phyloP scores from a whole-genome alignment of 495 filamentous ascomycete genomes.

The Aspergillus cavernicola region DNA sequence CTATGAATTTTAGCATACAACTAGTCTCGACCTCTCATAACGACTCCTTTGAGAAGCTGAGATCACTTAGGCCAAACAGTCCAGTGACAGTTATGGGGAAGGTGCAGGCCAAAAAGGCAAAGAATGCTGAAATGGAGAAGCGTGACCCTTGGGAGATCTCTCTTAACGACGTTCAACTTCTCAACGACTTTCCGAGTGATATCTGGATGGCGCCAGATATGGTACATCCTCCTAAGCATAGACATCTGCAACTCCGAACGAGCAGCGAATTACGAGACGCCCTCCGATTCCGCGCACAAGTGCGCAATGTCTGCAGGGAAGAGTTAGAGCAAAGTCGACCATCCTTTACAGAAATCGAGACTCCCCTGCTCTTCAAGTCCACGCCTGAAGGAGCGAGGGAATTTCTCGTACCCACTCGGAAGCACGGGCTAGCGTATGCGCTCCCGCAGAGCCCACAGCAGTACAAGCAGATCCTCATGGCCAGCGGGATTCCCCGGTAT shows the following conservation, averaged over 20 bases:
- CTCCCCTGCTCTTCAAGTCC: slow-evolving; percentile 92
- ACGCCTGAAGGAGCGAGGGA: slow-evolving; percentile 94
- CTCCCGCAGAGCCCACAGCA: slow-evolving; percentile 96
- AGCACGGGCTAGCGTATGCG: slow-evolving; percentile 74
- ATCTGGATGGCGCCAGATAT: slow-evolving; percentile 69
- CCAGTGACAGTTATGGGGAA: slow-evolving; percentile 51
- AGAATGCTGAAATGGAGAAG: slow-evolving; percentile 21
- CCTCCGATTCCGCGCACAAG: slow-evolving; percentile 53
- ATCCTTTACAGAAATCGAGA: slow-evolving; percentile 79
- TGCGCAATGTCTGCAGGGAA: slow-evolving; percentile 48
- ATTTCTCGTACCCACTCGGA: slow-evolving; percentile 88
- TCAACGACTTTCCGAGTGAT: slow-evolving; percentile 75
- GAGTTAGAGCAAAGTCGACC: slow-evolving; percentile 41
- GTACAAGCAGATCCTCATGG: slow-evolving; percentile 98
- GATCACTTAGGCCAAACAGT: slow-evolving; percentile 43
- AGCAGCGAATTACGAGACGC: slow-evolving; percentile 59
- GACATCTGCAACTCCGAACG: slow-evolving; percentile 83
- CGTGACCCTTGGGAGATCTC: slow-evolving; percentile 53
- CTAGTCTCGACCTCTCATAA: slow-evolving; percentile 48
- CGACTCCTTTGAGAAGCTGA: slow-evolving; percentile 43
- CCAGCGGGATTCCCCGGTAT: slow-evolving; percentile 75
- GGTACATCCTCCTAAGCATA: slow-evolving; percentile 65
- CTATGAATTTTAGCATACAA: slow-evolving; percentile 47
- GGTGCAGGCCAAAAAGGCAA: slow-evolving; percentile 42
- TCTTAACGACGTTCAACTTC: slow-evolving; percentile 57